A percentile compares a stretch with the other conserved stretches of the same genome.
These are phyloP conservation scores for Bassia scoparia DNA, from an alignment of 148 eudicot genomes.

Conservation along the genomic window DNA sequence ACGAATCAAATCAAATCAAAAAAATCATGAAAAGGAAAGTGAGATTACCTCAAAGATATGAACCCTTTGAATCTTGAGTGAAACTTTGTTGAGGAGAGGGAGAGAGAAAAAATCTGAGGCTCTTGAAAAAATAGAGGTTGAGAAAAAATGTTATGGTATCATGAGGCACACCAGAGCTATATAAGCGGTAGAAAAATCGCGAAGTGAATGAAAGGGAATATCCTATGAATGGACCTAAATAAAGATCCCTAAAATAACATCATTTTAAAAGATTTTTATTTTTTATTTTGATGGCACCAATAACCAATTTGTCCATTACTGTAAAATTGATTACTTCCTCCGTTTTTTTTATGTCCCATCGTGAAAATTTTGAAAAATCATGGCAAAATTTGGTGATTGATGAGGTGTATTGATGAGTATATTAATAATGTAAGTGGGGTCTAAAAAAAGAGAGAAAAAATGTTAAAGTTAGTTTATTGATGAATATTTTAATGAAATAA, in stretches of 20 bases:
- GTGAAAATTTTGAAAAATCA: too few species aligned
- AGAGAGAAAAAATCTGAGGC: neutral
- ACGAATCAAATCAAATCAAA: slow-evolving; percentile 7
- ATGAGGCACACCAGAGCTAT: neutral
- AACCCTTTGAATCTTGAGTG: neutral
- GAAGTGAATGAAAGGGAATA: neutral
- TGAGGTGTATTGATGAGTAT: too few species aligned
- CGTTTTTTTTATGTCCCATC: too few species aligned
- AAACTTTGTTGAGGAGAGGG: neutral
- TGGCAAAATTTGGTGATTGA: too few species aligned
- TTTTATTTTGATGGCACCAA: too few species aligned
- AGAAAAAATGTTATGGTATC: neutral
- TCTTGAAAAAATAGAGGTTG: neutral
- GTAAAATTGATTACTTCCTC: too few species aligned
- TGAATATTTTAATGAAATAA: too few species aligned
- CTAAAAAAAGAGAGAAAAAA: too few species aligned
- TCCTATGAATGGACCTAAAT: slow-evolving; percentile 17
- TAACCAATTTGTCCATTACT: too few species aligned
- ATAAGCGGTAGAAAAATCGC: neutral
- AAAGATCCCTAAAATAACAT: neutral
- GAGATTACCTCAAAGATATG: slow-evolving; percentile 13
- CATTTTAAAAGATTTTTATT: too few species aligned
- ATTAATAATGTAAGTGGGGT: too few species aligned
- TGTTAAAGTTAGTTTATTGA: too few species aligned
- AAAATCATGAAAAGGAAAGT: neutral